Conservation (phyloP, 148 eudicot species). For the Amaranthus palmeri region DNA sequence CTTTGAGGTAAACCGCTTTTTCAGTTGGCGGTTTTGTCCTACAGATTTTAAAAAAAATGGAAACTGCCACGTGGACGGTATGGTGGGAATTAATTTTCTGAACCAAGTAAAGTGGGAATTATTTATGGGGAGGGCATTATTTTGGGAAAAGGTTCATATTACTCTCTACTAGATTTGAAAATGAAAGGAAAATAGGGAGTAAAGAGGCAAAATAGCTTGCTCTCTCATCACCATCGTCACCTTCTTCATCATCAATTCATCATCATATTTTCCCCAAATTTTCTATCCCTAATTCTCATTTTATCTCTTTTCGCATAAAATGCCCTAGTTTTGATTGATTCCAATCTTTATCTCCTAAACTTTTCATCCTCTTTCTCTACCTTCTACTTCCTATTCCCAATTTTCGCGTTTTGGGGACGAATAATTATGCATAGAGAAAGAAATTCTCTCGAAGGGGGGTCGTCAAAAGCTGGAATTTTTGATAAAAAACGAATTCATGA, state of each 20-base stretch:
- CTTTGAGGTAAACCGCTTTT: too few species aligned
- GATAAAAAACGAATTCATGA: conserved; percentile 80
- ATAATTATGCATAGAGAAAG: conserved; percentile 22
- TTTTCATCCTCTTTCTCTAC: not conserved
- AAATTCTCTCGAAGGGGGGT: conserved; percentile 4
- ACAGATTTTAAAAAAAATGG: too few species aligned
- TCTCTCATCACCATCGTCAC: conserved; percentile 20
- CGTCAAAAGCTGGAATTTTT: conserved; percentile 31
- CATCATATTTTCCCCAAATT: not conserved
- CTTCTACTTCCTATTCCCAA: not conserved
- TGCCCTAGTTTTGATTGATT: not conserved
- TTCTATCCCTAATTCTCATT: conserved; percentile 6
- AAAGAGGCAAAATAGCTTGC: not conserved
- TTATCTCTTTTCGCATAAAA: not conserved
- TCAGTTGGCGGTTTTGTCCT: too few species aligned
- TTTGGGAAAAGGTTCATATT: too few species aligned
- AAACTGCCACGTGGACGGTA: too few species aligned
- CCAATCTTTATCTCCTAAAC: not conserved
- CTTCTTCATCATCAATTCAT: conserved; percentile 6
- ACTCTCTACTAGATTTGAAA: not conserved
- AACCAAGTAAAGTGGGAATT: too few species aligned
- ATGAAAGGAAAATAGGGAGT: not conserved
- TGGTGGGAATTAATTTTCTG: too few species aligned
- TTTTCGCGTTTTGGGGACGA: not conserved
- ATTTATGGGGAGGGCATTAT: too few species aligned